Percentiles rank a stretch among this genome's conserved stretches.
phyloP scores from a whole-genome alignment of 2,329 filamentous ascomycete species.

The Venturia effusa region DNA sequence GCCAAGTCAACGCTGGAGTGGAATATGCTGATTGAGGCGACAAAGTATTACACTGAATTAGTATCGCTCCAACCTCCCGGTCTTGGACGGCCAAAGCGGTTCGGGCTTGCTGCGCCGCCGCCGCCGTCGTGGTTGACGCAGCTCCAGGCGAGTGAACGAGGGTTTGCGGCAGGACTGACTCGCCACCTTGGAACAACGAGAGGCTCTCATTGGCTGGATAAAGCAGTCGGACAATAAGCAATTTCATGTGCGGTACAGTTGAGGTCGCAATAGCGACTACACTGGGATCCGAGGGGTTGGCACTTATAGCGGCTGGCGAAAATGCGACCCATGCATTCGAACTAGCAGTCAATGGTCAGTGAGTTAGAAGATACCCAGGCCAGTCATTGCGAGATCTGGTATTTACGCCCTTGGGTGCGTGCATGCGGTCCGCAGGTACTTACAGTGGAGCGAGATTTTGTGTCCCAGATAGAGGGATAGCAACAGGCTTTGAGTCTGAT shows the following conservation, averaged over 20 bases:
- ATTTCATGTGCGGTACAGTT: conserved; percentile 50
- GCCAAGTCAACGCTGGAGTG: conserved; percentile 50
- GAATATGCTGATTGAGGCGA: conserved; percentile 55
- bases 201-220: conserved; percentile 30
- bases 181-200: conserved; percentile 12
- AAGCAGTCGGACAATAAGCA: conserved; percentile 47
- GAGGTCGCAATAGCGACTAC: conserved; percentile 50
- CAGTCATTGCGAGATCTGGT: background rate
- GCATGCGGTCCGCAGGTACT: background rate
- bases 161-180: conserved; percentile 2
- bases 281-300: conserved; percentile 43
- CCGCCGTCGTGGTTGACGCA: conserved; percentile 21
- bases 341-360: conserved; percentile 17
- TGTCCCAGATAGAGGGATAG: conserved; percentile 34
- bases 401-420: background rate
- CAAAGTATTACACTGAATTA: conserved; percentile 47
- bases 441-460: conserved; percentile 48
- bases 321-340: conserved; percentile 55
- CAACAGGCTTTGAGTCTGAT: background rate
- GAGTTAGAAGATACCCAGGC: background rate
- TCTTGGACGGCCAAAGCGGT: conserved; percentile 41
- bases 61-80: conserved; percentile 48
- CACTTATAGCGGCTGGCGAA: conserved; percentile 46
- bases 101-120: conserved; percentile 43
- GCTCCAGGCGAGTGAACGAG: background rate